Evolutionary conservation across 495 filamentous ascomycete genomes (phyloP).

Genomic region (Penicillium goetzii): DNA sequence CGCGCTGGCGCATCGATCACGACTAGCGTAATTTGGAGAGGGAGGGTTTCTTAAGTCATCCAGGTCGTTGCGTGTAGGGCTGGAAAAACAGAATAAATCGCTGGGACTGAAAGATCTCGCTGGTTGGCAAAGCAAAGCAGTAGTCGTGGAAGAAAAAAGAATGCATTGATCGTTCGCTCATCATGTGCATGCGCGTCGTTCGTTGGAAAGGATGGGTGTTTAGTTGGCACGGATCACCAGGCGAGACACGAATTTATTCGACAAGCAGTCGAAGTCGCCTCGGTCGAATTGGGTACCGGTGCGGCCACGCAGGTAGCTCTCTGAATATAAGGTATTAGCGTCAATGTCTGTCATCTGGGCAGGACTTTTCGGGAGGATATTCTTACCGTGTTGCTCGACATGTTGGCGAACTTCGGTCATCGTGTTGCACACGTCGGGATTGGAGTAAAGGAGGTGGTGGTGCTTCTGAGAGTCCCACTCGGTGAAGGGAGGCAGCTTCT

Average conservation of each 20-base stretch:
- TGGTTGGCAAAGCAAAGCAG: conserved; percentile 28
- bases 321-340: conserved; percentile 33
- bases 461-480: conserved; percentile 92
- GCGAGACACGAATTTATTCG: conserved; percentile 92
- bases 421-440: conserved; percentile 85
- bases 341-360: background rate
- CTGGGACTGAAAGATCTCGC: conserved; percentile 24
- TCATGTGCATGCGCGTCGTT: conserved; percentile 38
- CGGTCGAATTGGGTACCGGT: conserved; percentile 76
- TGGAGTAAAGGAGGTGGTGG: conserved; percentile 82
- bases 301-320: conserved; percentile 62
- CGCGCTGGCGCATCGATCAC: conserved; percentile 34
- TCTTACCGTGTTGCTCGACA: conserved; percentile 85
- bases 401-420: conserved; percentile 92
- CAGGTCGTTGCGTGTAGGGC: conserved; percentile 20
- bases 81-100: conserved; percentile 21
- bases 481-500: conserved; percentile 84
- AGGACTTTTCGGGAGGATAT: background rate
- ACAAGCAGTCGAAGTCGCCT: conserved; percentile 87
- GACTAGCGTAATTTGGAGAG: conserved; percentile 23
- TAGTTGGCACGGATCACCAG: conserved; percentile 92
- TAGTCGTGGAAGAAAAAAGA: conserved; percentile 21
- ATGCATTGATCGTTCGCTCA: conserved; percentile 43
- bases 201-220: conserved; percentile 29
- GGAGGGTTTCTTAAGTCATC: conserved; percentile 26